Conservation (phyloP, 306 rosid genomes). For the Ormosia semicastrata region DNA sequence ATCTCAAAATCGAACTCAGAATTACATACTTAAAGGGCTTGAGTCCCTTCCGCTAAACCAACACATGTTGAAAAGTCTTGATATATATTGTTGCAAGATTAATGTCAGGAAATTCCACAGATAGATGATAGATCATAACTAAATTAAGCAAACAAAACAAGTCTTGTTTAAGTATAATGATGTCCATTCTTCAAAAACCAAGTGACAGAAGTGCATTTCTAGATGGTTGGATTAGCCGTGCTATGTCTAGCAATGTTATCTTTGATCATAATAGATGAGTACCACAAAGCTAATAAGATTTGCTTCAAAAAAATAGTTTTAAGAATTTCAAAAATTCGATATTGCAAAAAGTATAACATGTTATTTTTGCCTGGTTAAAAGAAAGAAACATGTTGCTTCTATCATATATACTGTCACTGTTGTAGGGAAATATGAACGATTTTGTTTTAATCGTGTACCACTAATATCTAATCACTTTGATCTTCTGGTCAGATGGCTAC, state of each 20-base stretch:
- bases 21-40: too few relatives aligned
- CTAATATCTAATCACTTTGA: background rate
- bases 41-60: too few relatives aligned
- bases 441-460: background rate
- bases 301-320: background rate
- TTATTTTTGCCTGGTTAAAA: background rate
- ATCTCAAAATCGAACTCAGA: too few relatives aligned
- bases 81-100: conserved; percentile 2
- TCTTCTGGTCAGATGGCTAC: conserved; percentile 38
- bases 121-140: background rate
- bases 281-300: background rate
- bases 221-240: background rate
- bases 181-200: background rate
- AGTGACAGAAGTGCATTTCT: background rate
- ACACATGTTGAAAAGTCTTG: conserved; percentile 60
- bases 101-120: conserved; percentile 29
- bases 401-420: background rate
- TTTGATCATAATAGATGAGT: background rate
- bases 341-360: background rate
- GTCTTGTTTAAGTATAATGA: background rate
- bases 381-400: background rate
- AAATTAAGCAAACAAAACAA: background rate
- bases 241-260: background rate
- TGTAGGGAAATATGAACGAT: background rate
- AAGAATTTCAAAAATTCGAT: background rate